These are phyloP conservation scores for Boletus rubropictus DNA, from an alignment of 768 basidiomycete species.

Conservation along the genomic window DNA sequence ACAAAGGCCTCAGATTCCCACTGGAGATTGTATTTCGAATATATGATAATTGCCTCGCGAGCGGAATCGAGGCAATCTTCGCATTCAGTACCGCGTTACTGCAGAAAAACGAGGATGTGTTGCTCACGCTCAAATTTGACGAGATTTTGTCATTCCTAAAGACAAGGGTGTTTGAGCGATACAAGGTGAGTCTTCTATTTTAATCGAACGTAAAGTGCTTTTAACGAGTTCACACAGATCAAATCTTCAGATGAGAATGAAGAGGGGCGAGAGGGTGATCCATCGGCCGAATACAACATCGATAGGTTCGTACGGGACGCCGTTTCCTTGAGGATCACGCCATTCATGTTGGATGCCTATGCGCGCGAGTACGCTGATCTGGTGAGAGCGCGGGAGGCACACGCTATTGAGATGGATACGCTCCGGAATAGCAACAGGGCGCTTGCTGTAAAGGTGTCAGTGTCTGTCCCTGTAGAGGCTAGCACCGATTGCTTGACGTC, in stretches of 20 bases:
- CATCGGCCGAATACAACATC: slow-evolving; percentile 48
- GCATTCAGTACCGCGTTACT: slow-evolving; percentile 86
- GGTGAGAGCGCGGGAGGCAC: slow-evolving; percentile 71
- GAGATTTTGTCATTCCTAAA: slow-evolving; percentile 84
- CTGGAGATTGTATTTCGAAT: slow-evolving; percentile 92
- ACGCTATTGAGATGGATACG: slow-evolving; percentile 77
- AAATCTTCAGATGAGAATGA: slow-evolving; percentile 26
- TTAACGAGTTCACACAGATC: slow-evolving; percentile 17
- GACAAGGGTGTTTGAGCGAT: slow-evolving; percentile 73
- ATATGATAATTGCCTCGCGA: slow-evolving; percentile 94
- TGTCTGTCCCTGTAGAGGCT: slow-evolving; percentile 6
- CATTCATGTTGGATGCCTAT: slow-evolving; percentile 92
- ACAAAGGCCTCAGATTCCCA: slow-evolving; percentile 62
- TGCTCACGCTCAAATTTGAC: slow-evolving; percentile 85
- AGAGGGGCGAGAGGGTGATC: slow-evolving; percentile 16
- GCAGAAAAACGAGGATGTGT: slow-evolving; percentile 76
- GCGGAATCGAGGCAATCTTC: slow-evolving; percentile 95
- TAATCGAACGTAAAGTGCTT: not conserved
- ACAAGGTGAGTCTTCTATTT: slow-evolving; percentile 41
- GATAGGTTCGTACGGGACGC: slow-evolving; percentile 88
- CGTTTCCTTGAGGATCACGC: slow-evolving; percentile 79
- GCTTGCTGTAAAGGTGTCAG: slow-evolving; percentile 76
- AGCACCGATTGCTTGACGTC: not conserved
- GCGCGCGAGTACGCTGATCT: slow-evolving; percentile 84
- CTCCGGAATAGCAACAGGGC: slow-evolving; percentile 75